Evolutionary conservation across 1,284 basidiomycete genomes (phyloP).

Genomic region (Fomitiporia mediterranea): DNA sequence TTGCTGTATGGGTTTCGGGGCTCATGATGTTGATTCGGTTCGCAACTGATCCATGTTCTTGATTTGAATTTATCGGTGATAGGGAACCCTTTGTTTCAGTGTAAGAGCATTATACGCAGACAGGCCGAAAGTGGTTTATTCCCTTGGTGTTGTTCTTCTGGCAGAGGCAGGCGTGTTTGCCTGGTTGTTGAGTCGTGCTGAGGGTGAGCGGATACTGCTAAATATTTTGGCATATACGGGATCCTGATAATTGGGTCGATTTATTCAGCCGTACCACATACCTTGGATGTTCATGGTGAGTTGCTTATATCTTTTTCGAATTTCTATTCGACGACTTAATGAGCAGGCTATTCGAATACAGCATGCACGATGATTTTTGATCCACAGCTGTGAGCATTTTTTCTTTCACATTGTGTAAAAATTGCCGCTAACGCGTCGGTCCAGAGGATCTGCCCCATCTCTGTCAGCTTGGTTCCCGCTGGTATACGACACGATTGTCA

Average conservation of each 20-base stretch:
- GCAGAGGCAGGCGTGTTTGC: constrained; percentile 41
- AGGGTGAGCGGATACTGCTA: constrained; percentile 32
- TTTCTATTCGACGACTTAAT: not conserved
- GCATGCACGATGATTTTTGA: constrained; percentile 55
- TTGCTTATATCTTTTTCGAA: not conserved
- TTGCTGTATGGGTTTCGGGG: constrained; percentile 43
- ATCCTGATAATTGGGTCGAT: constrained; percentile 21
- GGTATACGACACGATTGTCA: constrained; percentile 49
- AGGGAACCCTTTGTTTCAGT: constrained; percentile 23
- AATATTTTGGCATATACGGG: not conserved
- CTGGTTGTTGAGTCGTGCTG: constrained; percentile 42
- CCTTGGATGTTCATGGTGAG: constrained; percentile 31
- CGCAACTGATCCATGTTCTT: too few relatives aligned
- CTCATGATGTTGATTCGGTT: constrained; percentile 55
- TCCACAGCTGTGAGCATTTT: constrained; percentile 31
- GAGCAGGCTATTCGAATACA: constrained; percentile 22
- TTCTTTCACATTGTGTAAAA: not conserved
- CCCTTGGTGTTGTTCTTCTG: constrained; percentile 35
- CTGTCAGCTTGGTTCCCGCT: constrained; percentile 53
- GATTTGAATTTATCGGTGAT: too few relatives aligned
- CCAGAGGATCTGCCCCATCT: constrained; percentile 26
- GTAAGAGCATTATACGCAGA: constrained; percentile 44
- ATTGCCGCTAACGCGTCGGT: not conserved
- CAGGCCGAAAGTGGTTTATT: constrained; percentile 32
- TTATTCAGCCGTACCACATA: constrained; percentile 35